Evolutionary conservation across 129 eudicot genomes (phyloP), one percentile per base, ranked within the genome.

Genomic region (Gnaphalium uliginosum): DNA sequence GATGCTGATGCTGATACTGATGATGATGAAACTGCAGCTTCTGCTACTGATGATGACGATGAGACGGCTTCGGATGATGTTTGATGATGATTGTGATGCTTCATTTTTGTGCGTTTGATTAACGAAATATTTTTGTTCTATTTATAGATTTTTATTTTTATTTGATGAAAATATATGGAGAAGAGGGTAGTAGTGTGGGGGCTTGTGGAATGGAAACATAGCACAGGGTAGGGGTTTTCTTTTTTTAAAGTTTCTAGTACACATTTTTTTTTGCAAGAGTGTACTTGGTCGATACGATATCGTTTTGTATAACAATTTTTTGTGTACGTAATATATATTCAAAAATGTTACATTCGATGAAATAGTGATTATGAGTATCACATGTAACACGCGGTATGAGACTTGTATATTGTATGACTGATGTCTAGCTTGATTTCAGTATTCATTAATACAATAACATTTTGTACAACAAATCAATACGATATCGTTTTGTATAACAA

Each of bases 71-170:
- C 18, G 18, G 53, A 46, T 46, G 81, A 77, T 27, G 76, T 21
- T 43, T 76, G 87, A 46, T 46, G 53, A 71, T 85, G 86, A 68
- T 79, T 83, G 66, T 80, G 86, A 76, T 81, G 88, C 68, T 86
- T 77, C 76, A 69, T 77, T 58, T 46, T 68, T 58, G 22, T 59
- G 60, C 61, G 29, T 69, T 72, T 68, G 69, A 69, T 77, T 59
- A 77, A 77, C 76, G 62, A 58, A 37, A 9, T 25, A 21, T 58
- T 41, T 57, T 48, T 77, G 62, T 77, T 69, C 69, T 77, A 77
- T 77, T 77, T 77, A 77, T 77, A 68, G 76, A 77, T 77, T 68
- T 25, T 77, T 69, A 68, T 68, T 67, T 76, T 67, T 35, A 19
- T 67, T 37, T 58, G 46, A 77, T 77, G 81, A 57, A 77, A 68